phyloP scores from a whole-genome alignment of 179 eudicot species.

The Pouteria campechiana region DNA sequence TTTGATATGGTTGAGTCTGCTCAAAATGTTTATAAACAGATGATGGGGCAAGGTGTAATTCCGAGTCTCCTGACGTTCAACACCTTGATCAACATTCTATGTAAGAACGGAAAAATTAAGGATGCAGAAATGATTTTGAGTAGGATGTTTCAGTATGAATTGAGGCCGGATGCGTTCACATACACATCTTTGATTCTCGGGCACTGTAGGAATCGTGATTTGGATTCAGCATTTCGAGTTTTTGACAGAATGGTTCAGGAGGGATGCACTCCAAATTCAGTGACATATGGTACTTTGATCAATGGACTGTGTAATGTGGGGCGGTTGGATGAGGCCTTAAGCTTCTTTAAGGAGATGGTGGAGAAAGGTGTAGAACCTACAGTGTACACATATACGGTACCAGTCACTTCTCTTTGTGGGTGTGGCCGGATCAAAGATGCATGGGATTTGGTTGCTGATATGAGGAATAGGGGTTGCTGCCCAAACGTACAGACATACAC shows the following conservation, averaged over 20 bases:
- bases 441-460: conserved; percentile 29
- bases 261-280: conserved; percentile 47
- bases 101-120: conserved; percentile 49
- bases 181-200: conserved; percentile 64
- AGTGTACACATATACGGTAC: conserved; percentile 49
- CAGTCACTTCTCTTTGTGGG: conserved; percentile 39
- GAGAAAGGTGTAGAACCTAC: conserved; percentile 53
- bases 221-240: conserved; percentile 40
- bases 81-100: conserved; percentile 57
- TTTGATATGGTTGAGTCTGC: conserved; percentile 47
- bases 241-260: conserved; percentile 49
- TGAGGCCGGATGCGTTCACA: conserved; percentile 55
- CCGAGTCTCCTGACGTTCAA: conserved; percentile 63
- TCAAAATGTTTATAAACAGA: conserved; percentile 26
- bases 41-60: conserved; percentile 33
- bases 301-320: conserved; percentile 55
- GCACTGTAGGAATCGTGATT: conserved; percentile 37
- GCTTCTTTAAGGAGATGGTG: conserved; percentile 46
- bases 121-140: conserved; percentile 41
- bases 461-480: conserved; percentile 35
- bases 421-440: conserved; percentile 44
- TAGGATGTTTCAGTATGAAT: conserved; percentile 27
- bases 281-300: conserved; percentile 43
- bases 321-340: conserved; percentile 48
- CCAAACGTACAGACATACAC: conserved; percentile 74